Conservation (phyloP, 169 alveolate species). For the Blepharisma undulans region DNA sequence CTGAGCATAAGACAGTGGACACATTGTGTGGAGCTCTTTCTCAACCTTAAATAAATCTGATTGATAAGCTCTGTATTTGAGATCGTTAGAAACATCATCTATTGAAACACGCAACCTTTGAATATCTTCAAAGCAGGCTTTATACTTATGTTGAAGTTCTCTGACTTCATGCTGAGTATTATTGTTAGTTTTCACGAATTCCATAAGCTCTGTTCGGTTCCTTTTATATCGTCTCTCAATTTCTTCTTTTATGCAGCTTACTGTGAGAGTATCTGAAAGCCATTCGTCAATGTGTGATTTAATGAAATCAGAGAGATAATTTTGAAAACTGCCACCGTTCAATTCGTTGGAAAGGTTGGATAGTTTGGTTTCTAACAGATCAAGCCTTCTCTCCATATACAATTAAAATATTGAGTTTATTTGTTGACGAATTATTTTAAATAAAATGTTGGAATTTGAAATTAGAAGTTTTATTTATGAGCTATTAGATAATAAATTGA, state of each 20-base stretch:
- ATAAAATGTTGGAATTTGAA: neutral
- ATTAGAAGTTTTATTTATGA: too few relatives aligned
- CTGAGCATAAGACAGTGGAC: neutral
- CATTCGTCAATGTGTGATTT: neutral
- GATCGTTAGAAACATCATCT: neutral
- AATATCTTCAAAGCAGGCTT: neutral
- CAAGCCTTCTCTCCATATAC: neutral
- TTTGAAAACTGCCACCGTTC: neutral
- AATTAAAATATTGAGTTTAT: neutral
- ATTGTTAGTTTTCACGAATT: neutral
- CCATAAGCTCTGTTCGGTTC: neutral
- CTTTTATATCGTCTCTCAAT: neutral
- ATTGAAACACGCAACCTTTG: neutral
- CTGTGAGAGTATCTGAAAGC: neutral
- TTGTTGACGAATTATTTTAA: neutral
- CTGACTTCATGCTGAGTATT: neutral
- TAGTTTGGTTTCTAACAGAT: neutral
- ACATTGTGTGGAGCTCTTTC: neutral
- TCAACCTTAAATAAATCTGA: neutral
- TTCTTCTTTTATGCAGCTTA: slow-evolving; percentile 29
- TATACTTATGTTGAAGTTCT: neutral
- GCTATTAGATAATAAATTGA: neutral
- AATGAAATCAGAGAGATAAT: neutral
- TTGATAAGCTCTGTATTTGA: slow-evolving; percentile 13
- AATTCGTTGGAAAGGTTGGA: neutral